Conservation (phyloP, 345 rosid species). For the Hibiscus tridactylites region DNA sequence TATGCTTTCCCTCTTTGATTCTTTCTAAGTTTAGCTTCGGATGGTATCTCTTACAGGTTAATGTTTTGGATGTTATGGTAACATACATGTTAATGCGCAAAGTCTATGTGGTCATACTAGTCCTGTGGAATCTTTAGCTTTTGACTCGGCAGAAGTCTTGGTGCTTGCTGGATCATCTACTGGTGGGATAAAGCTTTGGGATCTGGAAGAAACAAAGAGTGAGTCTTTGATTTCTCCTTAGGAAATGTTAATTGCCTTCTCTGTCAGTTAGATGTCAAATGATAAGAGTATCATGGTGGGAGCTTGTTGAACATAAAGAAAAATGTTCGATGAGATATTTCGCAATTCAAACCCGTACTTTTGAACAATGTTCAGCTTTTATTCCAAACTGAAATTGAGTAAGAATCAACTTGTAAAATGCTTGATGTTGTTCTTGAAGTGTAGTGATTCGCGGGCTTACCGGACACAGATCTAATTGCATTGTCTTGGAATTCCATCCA, state of each 20-base stretch:
- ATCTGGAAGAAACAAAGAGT: slow-evolving; percentile 75
- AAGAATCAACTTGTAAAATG: slow-evolving; percentile 28
- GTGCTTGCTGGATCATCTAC: slow-evolving; percentile 72
- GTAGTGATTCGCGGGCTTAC: slow-evolving; percentile 97
- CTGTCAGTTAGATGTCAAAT: not conserved
- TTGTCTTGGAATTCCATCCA: slow-evolving; percentile 90
- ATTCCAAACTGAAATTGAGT: not conserved
- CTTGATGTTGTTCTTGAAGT: slow-evolving; percentile 64
- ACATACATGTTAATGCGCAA: slow-evolving; percentile 24
- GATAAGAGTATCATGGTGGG: not conserved
- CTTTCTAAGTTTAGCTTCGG: not conserved
- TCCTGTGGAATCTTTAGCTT: slow-evolving; percentile 56
- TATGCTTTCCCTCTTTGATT: too few species aligned
- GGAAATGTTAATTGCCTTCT: not conserved
- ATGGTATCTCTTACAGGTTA: not conserved
- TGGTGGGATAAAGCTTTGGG: slow-evolving; percentile 71
- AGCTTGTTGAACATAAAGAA: not conserved
- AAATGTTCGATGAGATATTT: not conserved
- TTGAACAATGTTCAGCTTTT: not conserved
- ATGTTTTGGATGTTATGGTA: too few species aligned
- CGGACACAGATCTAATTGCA: slow-evolving; percentile 89
- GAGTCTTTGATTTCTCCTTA: slow-evolving; percentile 23
- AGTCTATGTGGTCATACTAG: slow-evolving; percentile 63
- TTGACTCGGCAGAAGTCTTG: slow-evolving; percentile 55
- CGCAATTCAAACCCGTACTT: not conserved